Evolutionary conservation across 2,329 filamentous ascomycete genomes (phyloP).

Genomic region (Diaporthe citrichinensis): DNA sequence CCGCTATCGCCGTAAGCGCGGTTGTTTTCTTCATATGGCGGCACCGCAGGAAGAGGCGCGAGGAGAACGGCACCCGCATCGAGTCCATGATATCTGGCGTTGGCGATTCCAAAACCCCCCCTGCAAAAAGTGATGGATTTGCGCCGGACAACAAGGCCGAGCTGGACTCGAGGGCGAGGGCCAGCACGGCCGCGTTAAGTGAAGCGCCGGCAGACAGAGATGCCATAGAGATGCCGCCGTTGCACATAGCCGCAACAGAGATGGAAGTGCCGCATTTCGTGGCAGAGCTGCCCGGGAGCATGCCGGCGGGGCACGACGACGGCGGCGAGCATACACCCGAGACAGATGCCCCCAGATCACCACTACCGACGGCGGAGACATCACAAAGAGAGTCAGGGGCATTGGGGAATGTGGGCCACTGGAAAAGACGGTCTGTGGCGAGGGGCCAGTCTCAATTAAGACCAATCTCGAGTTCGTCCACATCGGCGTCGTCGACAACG

Average conservation of each 20-base stretch:
- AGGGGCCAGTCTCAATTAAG: neutral
- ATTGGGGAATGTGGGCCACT: neutral
- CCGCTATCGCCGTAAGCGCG: neutral
- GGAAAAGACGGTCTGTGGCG: constrained; percentile 13
- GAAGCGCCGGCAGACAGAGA: neutral
- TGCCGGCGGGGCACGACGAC: neutral
- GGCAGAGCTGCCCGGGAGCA: constrained; percentile 31
- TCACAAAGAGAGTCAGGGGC: constrained; percentile 17
- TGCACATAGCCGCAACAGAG: constrained; percentile 9
- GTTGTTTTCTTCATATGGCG: constrained; percentile 19
- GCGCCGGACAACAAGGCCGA: constrained; percentile 18
- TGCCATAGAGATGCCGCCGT: constrained; percentile 17
- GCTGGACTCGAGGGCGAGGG: constrained; percentile 20
- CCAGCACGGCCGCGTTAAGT: neutral
- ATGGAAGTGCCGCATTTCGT: constrained; percentile 23
- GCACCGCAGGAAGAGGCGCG: constrained; percentile 16
- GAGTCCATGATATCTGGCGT: constrained; percentile 11
- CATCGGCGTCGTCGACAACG: neutral
- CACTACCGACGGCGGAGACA: constrained; percentile 16
- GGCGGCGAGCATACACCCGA: neutral
- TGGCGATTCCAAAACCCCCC: constrained; percentile 4
- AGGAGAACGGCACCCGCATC: neutral
- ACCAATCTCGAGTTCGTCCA: neutral
- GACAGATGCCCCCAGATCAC: neutral
- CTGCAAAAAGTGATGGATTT: neutral